Evolutionary conservation across 108 stramenopile species (phyloP), one percentile per base, ranked within the genome.

Genomic region (Nitzschia palea): DNA sequence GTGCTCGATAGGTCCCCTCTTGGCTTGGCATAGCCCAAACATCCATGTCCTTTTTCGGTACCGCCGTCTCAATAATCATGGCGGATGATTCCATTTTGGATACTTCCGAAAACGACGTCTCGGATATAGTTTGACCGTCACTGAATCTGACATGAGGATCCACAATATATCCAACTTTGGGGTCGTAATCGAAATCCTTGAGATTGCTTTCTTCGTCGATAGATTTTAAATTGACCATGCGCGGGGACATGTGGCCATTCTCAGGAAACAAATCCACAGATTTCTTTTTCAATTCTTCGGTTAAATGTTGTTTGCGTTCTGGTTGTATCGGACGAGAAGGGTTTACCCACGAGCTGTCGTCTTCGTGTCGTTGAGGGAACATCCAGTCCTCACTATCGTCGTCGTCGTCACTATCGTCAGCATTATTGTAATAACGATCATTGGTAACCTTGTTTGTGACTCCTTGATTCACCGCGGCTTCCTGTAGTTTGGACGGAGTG

Each of bases 281-380:
- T 26, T 40, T 63, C 29, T 34, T 63, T 2, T 48, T 32, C 45
- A 63, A 18, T 48, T 63, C 62, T 48, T 47, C 44, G 20, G 14
- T 9, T 12, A 63, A 27, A 8, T 47, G 45, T 10, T 29, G 30
- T 30, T 50, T 63, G 9, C 62, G 44, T 14, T 63, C 62, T n/a
- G 28, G 62, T 5, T 63, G 29, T 1, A 63, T 29, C 8, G 62
- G 62, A 2, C 37, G 40, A 15, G 62, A 47, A 29, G 62, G 62
- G 33, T 63, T 63, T 20, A 48, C 62, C 62, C 62, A 63, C 31
- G 62, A 63, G 48, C 62, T 63, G 47, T 63, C 62, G 42, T 63
- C 62, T 31, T 63, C 47, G 15, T 63, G 23, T 20, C 28, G 44
- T 14, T n/a, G 44, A 28, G 62, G 62, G 1, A 48, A 23, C 29